Base-by-base conservation (phyloP, 768 basidiomycete species). In the Obba rivulosa region DNA sequence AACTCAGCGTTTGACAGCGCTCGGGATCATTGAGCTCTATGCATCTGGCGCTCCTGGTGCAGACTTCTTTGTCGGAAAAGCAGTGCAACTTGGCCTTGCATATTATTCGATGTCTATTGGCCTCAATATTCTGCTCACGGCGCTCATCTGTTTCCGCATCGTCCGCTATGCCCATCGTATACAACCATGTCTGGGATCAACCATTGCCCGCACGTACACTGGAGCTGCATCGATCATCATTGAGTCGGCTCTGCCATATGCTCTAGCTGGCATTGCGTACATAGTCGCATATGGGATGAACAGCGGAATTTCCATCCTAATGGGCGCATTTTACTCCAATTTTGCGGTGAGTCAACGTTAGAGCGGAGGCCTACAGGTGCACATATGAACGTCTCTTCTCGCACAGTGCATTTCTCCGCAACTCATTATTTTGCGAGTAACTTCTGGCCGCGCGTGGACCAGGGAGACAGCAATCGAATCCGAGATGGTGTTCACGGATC, bases 241-340 rank as follows among this genome's bases (percentile, higher is more conserved):
- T 46, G 71, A 73, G 54, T 69, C 66, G 13, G 72, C 72, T 9
- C 64, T 69, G 3, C 66, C 68, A 5, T 73, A 70, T 59, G 69
- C 66, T 41, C 9, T 69, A 16, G 49, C 67, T 36, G 71, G 71
- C 1, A 61, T 72, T 44, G 62, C 66, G 52, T 71, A 69, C 53
- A 55, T 73, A 34, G 60, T 71, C 49, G 63, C 69, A 2, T 72
- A 70, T 52, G 70, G 69, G 0, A 47, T 62, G 10, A 61, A 61
- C 28, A 65, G 62, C 41, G 60, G 61, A 14, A 61, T 67, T 17
- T 61, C 65, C 2, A 65, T 67, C 34, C 63, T 66, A 8, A 68
- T 74, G 49, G 67, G 67, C 28, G 69, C 69, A 45, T 64, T 73
- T 23, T 74, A 70, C 66, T 65, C 68, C 3, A 72, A 71, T 54